Base-by-base conservation (phyloP, 2,329 filamentous ascomycete species). In the Fusarium metavorans region DNA sequence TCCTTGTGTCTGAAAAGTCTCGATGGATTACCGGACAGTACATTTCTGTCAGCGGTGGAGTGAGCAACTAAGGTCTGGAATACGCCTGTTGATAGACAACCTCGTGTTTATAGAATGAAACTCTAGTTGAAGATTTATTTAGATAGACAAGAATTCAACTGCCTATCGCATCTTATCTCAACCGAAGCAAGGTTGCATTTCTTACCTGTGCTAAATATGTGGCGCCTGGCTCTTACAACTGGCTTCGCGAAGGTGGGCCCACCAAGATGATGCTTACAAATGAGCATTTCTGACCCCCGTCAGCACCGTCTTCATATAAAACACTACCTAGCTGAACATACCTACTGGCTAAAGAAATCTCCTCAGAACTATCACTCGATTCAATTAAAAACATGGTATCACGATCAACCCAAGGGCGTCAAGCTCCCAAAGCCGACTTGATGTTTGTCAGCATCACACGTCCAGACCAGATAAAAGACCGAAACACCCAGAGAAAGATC, bases 21-120 rank as follows among this genome's bases (percentile, higher is more conserved):
- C 10, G 68, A n/a, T 71, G 68, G 68, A 71, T 71, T 18, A 69
- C 68, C 7, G 68, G 68, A 5, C 68, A 71, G 57, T 71, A 71
- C 20, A 69, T 71, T 23, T 58, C 58, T 27, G 67, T 68, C 16
- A 70, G 59, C 54, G 67, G 67, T 5, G 67, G 67, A 37, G 23
- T 68, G 3, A 68, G 41, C 9, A 64, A 64, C 14, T 64, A 27
- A 37, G 18, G 18, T n/a, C n/a, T 34, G 18, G 2, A 54, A 56
- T 18, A 52, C 16, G 25, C 18, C 11, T 23, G 20, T 20, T 43
- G 6, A 32, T 43, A 43, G 11, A 20, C 13, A 7, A 43, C n/a
- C n/a, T 43, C 41, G 41, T 23, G 14, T 48, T 27, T 11, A 30
- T 50, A 7, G 48, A 11, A 52, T 13, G 25, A 30, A 18, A 2